Evolutionary conservation across 1,284 basidiomycete species (phyloP), one percentile per base, ranked within the genome.

Genomic region (Ganoderma lucidum): DNA sequence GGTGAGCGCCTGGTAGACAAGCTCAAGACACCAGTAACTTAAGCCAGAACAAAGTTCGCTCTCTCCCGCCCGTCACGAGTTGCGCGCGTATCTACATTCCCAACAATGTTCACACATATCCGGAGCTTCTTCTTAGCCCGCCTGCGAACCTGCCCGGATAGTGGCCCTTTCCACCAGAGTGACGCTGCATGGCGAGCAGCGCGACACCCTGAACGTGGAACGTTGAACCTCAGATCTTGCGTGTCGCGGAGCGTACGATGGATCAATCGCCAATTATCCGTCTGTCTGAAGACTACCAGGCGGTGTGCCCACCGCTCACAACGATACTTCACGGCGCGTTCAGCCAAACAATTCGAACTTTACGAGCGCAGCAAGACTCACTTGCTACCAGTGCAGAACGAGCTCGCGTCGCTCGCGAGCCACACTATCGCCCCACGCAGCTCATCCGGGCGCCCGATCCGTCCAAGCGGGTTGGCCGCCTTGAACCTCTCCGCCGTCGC

Each of bases 371-470:
- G 23, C 0, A 6, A 6, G 23, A 63, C 62, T 48, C 19, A 63
- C 62, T 63, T 48, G 85, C 91, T 1, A 12, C 44, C 62, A 23
- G 62, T 63, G 45, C 62, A 63, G 10, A 48, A 63, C 44, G 62
- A 63, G 45, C 89, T 91, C 44, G 90, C 90, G 67, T 92, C 91
- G 66, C 89, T 90, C 42, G 91, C 91, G 14, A 94, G 82, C 93
- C 92, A 94, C 12, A 87, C 82, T 44, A 88, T 83, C 0, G 91
- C 92, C 19, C 92, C 92, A 2, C 93, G 85, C 74, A 94, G 78
- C 78, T 94, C 93, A 75, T 93, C 90, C 0, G 90, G 86, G 17
- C 91, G 82, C 32, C 93, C 92, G 28, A 94, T 84, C 19, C 93
- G 86, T 2, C 91, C 90, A 70, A 94, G 82, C 0, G 93, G 93